Evolutionary conservation across 768 basidiomycete species (phyloP).

Genomic region (Mycena latifolia): DNA sequence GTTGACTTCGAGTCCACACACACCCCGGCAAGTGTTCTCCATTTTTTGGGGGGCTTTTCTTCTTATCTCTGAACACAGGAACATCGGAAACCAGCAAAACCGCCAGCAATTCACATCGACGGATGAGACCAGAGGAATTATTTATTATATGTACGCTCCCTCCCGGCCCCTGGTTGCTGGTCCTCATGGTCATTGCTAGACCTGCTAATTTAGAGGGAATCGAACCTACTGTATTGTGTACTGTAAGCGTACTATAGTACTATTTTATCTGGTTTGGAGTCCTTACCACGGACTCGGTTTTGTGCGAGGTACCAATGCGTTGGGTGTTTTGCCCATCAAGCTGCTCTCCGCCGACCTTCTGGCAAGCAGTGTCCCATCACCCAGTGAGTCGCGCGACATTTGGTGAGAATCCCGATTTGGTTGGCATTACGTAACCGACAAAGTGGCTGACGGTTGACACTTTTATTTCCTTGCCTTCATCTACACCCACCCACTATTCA

Average conservation of each 20-base stretch:
- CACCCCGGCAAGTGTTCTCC: slow-evolving; percentile 52
- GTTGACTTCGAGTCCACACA: slow-evolving; percentile 96
- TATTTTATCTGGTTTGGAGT: not conserved
- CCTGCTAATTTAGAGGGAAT: slow-evolving; percentile 1
- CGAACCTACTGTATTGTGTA: not conserved
- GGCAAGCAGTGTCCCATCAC: too few relatives aligned
- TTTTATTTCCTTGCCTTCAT: too few relatives aligned
- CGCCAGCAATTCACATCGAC: slow-evolving; percentile 13
- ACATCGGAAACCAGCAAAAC: slow-evolving; percentile 58
- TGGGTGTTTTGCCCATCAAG: too few relatives aligned
- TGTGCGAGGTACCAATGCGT: not conserved
- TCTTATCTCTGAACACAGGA: slow-evolving; percentile 49
- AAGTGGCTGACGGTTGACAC: too few relatives aligned
- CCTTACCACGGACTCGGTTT: not conserved
- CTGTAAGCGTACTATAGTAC: not conserved
- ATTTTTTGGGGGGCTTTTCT: slow-evolving; percentile 4
- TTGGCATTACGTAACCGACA: too few relatives aligned
- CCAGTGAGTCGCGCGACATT: too few relatives aligned
- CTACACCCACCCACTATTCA: too few relatives aligned
- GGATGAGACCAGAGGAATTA: not conserved
- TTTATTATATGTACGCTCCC: not conserved
- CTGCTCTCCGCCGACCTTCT: too few relatives aligned
- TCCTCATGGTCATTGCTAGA: not conserved
- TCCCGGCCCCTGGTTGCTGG: not conserved
- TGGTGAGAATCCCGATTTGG: too few relatives aligned